A percentile compares a stretch with the other conserved stretches of the same genome.
Conservation (phyloP, 441 rosid species). For the Erysimum cheiri region DNA sequence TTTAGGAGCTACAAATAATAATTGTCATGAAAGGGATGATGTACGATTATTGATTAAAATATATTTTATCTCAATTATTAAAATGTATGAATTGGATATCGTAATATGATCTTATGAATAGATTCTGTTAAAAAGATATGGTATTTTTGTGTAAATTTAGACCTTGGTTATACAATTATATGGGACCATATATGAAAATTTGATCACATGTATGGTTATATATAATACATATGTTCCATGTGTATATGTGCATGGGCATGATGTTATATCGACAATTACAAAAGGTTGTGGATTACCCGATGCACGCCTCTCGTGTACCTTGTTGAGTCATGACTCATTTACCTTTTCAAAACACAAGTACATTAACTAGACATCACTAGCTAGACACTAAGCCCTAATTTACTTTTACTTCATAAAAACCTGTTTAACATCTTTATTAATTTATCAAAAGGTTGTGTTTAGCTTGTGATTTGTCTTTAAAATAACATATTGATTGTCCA, state of each 20-base stretch:
- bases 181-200: constrained; percentile 14
- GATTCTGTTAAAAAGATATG: not conserved
- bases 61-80: not conserved
- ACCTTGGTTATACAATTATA: not conserved
- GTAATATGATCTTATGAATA: constrained; percentile 1
- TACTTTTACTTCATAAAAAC: constrained; percentile 16
- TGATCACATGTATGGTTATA: constrained; percentile 12
- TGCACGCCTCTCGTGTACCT: constrained; percentile 41
- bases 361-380: constrained; percentile 32
- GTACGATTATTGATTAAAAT: not conserved
- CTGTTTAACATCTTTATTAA: not conserved
- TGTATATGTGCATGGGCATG: constrained; percentile 35
- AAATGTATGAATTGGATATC: no score
- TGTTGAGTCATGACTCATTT: constrained; percentile 29
- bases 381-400: constrained; percentile 11
- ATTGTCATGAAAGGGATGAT: not conserved
- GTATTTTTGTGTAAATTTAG: constrained; percentile 9
- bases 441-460: not conserved
- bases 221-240: constrained; percentile 18
- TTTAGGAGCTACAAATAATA: not conserved
- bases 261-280: constrained; percentile 41
- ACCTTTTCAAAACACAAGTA: constrained; percentile 30
- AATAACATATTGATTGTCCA: not conserved
- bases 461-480: not conserved
- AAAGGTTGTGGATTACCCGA: constrained; percentile 40